Percentiles rank a stretch among this genome's conserved stretches.
Conservation (phyloP, 2,329 filamentous ascomycete genomes). For the Penicillium glabrum region DNA sequence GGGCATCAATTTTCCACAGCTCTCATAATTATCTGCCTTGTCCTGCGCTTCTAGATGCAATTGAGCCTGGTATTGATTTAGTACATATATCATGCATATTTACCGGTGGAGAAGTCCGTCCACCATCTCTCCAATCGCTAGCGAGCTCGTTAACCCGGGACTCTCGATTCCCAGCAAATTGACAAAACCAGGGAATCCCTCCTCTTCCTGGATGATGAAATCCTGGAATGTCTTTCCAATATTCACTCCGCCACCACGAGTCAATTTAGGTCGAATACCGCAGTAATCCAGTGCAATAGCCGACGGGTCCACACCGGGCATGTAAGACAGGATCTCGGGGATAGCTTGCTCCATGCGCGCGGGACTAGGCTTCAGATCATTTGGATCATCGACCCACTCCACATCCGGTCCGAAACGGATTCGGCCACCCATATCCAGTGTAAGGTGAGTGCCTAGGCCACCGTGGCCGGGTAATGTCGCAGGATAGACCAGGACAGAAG, state of each 20-base stretch:
- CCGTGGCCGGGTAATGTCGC: slow-evolving; percentile 77
- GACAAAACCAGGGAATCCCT: slow-evolving; percentile 78
- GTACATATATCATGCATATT: background rate
- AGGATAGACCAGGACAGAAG: slow-evolving; percentile 80
- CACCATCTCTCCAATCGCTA: slow-evolving; percentile 84
- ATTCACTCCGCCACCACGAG: slow-evolving; percentile 56
- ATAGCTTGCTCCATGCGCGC: slow-evolving; percentile 66
- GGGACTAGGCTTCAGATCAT: slow-evolving; percentile 67
- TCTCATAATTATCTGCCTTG: background rate
- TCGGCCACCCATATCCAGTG: slow-evolving; percentile 79
- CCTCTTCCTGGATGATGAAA: slow-evolving; percentile 76
- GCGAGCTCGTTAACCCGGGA: slow-evolving; percentile 80
- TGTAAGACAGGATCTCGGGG: slow-evolving; percentile 72
- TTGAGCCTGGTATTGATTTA: background rate
- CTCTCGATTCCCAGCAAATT: slow-evolving; percentile 93
- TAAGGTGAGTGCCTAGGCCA: slow-evolving; percentile 92
- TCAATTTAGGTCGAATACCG: slow-evolving; percentile 86
- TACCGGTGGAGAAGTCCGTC: slow-evolving; percentile 52
- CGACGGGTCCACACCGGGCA: slow-evolving; percentile 68
- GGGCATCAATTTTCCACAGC: background rate
- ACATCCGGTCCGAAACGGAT: slow-evolving; percentile 93
- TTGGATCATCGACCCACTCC: slow-evolving; percentile 78
- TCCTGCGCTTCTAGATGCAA: background rate
- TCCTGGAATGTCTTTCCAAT: slow-evolving; percentile 70
- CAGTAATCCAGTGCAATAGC: slow-evolving; percentile 80